Conservation (phyloP, 106 monocot genomes). For the Apostasia ramifera region DNA sequence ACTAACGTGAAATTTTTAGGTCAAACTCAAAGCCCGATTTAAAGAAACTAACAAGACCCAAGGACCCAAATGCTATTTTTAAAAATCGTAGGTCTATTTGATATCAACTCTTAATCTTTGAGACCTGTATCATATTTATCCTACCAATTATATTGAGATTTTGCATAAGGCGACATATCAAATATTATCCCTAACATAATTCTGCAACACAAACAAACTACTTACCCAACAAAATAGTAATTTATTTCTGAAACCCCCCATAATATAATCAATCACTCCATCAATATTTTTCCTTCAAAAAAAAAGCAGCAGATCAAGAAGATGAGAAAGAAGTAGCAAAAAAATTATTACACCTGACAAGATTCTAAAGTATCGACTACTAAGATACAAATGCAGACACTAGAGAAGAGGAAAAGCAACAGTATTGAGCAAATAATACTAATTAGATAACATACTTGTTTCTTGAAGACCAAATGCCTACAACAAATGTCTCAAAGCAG, state of each 20-base stretch:
- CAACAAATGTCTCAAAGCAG: constrained; percentile 70
- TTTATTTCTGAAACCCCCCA: constrained; percentile 40
- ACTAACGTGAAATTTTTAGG: no score
- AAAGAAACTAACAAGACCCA: no score
- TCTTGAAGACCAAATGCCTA: constrained; percentile 89
- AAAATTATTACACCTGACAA: not conserved
- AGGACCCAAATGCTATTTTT: no score
- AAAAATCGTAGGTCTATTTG: no score
- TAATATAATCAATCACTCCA: constrained; percentile 45
- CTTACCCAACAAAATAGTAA: constrained; percentile 87
- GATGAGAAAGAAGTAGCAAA: not conserved
- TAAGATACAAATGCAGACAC: not conserved
- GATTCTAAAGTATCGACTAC: no score
- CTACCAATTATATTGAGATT: no score
- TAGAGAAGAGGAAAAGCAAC: not conserved
- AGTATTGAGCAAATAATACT: not conserved
- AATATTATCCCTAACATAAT: no score
- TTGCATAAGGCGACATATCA: no score
- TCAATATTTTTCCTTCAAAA: constrained; percentile 54
- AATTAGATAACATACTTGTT: constrained; percentile 35
- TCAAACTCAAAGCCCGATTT: no score
- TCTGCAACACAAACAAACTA: not conserved
- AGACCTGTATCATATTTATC: no score
- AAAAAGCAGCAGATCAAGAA: not conserved
- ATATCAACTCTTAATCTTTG: no score